These are phyloP conservation scores for Spathaspora sp. DNA, from an alignment of 805 yeast genomes.

Conservation along the genomic window DNA sequence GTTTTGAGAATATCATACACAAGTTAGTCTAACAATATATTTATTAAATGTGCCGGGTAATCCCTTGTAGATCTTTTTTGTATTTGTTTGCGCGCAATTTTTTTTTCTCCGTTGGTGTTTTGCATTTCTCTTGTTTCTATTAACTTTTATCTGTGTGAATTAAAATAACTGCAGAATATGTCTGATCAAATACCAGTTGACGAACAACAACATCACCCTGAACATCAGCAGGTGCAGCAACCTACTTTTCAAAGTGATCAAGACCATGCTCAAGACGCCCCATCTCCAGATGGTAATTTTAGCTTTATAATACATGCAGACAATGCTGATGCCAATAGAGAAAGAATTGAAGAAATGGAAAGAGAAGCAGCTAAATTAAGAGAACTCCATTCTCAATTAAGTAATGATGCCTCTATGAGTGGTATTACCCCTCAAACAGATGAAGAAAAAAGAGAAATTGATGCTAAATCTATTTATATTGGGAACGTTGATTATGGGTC, in stretches of 20 bases:
- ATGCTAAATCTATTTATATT: slow-evolving; percentile 72
- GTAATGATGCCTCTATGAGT: slow-evolving; percentile 6
- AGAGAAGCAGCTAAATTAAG: slow-evolving; percentile 61
- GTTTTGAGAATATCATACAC: slow-evolving; percentile 3
- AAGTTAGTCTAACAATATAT: neutral
- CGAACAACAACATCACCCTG: slow-evolving; percentile 11
- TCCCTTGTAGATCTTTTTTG: neutral
- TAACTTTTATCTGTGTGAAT: neutral
- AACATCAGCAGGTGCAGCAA: neutral
- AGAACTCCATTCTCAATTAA: slow-evolving; percentile 46
- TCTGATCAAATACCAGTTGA: slow-evolving; percentile 29
- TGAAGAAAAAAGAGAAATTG: slow-evolving; percentile 58
- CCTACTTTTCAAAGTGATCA: neutral
- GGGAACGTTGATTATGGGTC: slow-evolving; percentile 82
- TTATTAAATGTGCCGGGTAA: slow-evolving; percentile 1
- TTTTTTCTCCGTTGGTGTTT: neutral
- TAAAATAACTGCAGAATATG: slow-evolving; percentile 14
- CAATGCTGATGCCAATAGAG: neutral
- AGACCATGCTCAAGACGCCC: neutral
- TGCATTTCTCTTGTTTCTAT: neutral
- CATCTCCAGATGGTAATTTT: slow-evolving; percentile 1
- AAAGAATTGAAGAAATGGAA: slow-evolving; percentile 50
- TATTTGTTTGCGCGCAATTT: neutral
- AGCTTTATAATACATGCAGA: neutral
- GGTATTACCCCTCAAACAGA: slow-evolving; percentile 14